Percentiles rank a stretch among this genome's conserved stretches.
Evolutionary conservation across 495 filamentous ascomycete species (phyloP).

Genomic region (Penicillium waksmanii): DNA sequence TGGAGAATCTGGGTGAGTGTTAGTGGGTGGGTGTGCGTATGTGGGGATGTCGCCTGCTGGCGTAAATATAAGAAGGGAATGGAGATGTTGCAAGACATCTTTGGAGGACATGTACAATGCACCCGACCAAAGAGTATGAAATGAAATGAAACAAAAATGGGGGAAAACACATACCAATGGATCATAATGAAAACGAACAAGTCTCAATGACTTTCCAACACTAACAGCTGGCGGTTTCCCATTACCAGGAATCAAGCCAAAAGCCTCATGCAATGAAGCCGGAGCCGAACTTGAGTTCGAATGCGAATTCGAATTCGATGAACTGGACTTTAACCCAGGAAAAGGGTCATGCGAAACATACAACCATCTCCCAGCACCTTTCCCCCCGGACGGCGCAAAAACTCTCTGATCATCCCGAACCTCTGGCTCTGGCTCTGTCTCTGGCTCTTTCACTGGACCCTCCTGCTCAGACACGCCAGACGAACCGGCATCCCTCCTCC

Average conservation of each 20-base stretch:
- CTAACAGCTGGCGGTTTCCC: constrained; percentile 26
- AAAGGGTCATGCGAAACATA: constrained; percentile 84
- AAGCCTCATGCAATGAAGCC: constrained; percentile 31
- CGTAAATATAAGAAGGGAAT: background rate
- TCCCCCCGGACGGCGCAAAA: constrained; percentile 67
- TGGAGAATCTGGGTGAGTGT: constrained; percentile 73
- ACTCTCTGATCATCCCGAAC: constrained; percentile 16
- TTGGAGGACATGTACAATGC: background rate
- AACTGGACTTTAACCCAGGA: constrained; percentile 10
- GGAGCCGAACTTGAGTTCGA: no score
- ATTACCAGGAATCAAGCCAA: constrained; percentile 40
- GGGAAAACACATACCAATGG: constrained; percentile 70
- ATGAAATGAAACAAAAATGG: constrained; percentile 7
- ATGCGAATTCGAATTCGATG: no score
- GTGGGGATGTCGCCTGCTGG: no score
- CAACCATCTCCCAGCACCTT: constrained; percentile 84
- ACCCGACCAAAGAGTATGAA: background rate
- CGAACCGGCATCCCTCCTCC: constrained; percentile 49
- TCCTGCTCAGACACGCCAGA: background rate
- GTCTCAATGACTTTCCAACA: constrained; percentile 42
- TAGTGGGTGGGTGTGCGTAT: background rate
- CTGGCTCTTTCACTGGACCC: background rate
- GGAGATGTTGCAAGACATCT: background rate
- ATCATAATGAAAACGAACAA: constrained; percentile 91
- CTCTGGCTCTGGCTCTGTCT: constrained; percentile 16